Percentiles rank a stretch among this genome's conserved stretches.
Evolutionary conservation across 2,329 filamentous ascomycete species (phyloP).

Genomic region (Whalleya microplaca): DNA sequence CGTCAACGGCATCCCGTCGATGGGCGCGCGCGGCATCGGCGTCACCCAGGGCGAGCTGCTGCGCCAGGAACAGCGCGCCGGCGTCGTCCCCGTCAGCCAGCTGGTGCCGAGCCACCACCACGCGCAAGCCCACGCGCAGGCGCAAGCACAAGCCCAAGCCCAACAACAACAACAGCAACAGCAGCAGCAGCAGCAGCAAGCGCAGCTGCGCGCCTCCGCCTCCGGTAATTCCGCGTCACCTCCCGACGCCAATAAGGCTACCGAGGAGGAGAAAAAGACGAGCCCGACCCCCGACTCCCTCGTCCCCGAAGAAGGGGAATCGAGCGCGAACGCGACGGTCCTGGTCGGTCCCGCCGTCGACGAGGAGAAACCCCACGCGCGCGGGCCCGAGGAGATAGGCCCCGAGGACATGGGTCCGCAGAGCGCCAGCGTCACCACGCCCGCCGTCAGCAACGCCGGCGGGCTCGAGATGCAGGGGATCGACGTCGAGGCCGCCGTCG

Average conservation of each 20-base stretch:
- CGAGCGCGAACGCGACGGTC: constrained; percentile 33
- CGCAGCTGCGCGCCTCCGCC: no score
- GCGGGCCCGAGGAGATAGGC: constrained; percentile 83
- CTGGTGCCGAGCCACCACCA: constrained; percentile 48
- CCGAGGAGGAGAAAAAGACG: no score
- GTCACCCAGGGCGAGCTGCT: constrained; percentile 84
- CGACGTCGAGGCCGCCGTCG: constrained; percentile 64
- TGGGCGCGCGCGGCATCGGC: constrained; percentile 52
- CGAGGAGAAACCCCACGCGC: constrained; percentile 75
- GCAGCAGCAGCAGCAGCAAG: no score
- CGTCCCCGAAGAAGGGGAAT: constrained; percentile 17
- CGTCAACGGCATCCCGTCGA: constrained; percentile 68
- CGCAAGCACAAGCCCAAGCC: constrained; percentile 22
- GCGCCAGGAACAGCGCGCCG: constrained; percentile 83
- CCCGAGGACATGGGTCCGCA: constrained; percentile 86
- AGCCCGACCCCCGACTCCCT: no score
- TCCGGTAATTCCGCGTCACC: no score
- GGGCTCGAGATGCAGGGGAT: constrained; percentile 57
- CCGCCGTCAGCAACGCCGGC: constrained; percentile 42
- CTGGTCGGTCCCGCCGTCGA: constrained; percentile 46
- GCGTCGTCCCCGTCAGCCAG: constrained; percentile 73
- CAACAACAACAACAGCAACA: no score
- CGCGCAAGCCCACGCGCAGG: constrained; percentile 27
- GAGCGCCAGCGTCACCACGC: constrained; percentile 42
- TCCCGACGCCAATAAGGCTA: no score